These are phyloP conservation scores for Lizonia empirigonia DNA, from an alignment of 2,329 filamentous ascomycete genomes.

Conservation along the genomic window DNA sequence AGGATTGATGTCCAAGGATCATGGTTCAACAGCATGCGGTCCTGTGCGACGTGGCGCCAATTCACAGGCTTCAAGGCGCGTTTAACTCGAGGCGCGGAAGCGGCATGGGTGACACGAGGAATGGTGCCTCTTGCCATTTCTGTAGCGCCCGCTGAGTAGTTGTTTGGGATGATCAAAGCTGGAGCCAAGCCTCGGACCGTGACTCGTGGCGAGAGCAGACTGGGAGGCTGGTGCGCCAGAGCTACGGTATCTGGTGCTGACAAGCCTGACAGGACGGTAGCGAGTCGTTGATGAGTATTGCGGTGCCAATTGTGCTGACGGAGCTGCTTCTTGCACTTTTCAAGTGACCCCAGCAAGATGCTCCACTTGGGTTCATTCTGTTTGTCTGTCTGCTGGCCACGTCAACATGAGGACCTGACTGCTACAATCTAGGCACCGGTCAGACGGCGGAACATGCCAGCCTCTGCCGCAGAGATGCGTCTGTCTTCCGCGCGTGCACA, in stretches of 20 bases:
- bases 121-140: background rate
- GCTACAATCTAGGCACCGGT: slow-evolving; percentile 5
- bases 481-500: slow-evolving; percentile 14
- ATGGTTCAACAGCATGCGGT: slow-evolving; percentile 1
- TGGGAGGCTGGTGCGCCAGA: background rate
- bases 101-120: slow-evolving; percentile 11
- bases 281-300: slow-evolving; percentile 1
- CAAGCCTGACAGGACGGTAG: slow-evolving; percentile 4
- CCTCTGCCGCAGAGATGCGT: slow-evolving; percentile 13
- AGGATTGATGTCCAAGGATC: slow-evolving; percentile 11
- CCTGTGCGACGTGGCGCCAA: slow-evolving; percentile 15
- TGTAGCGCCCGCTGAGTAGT: background rate
- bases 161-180: background rate
- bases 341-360: slow-evolving; percentile 1
- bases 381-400: slow-evolving; percentile 7
- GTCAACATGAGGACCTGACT: slow-evolving; percentile 8
- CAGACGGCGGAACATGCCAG: slow-evolving; percentile 8
- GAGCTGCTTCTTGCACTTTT: background rate
- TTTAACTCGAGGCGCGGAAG: slow-evolving; percentile 13
- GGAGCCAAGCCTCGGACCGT: background rate
- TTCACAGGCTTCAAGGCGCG: slow-evolving; percentile 10
- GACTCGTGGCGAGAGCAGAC: background rate
- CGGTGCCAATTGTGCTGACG: background rate
- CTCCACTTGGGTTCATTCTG: slow-evolving; percentile 5
- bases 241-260: slow-evolving; percentile 10